Conservation (phyloP, 1,139 yeast genomes). For the Lodderomyces oxycetoniae region DNA sequence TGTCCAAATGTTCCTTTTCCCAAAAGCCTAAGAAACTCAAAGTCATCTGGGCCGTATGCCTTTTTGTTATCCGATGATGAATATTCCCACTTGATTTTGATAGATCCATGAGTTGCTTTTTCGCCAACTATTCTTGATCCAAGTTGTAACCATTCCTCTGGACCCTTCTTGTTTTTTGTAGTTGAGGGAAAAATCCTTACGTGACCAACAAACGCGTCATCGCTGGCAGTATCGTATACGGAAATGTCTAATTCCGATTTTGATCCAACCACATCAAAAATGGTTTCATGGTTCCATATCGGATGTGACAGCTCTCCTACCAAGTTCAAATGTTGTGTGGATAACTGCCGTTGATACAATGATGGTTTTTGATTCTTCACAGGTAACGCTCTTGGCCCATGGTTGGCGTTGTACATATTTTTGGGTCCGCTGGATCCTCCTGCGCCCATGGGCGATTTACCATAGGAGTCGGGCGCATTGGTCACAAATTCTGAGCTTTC, state of each 20-base stretch:
- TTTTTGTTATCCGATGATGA: slow-evolving; percentile 62
- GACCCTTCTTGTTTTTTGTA: slow-evolving; percentile 28
- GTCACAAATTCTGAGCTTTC: slow-evolving; percentile 90
- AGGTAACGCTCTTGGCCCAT: slow-evolving; percentile 17
- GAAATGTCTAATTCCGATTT: slow-evolving; percentile 81
- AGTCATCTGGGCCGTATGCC: slow-evolving; percentile 89
- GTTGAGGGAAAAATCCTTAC: slow-evolving; percentile 69
- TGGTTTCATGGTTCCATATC: slow-evolving; percentile 86
- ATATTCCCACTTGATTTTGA: slow-evolving; percentile 71
- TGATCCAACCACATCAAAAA: slow-evolving; percentile 84
- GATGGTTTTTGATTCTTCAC: slow-evolving; percentile 34
- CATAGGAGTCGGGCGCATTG: slow-evolving; percentile 67
- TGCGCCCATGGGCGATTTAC: slow-evolving; percentile 40
- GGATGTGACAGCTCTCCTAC: slow-evolving; percentile 49
- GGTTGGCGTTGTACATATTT: slow-evolving; percentile 14
- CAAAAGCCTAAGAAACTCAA: slow-evolving; percentile 79
- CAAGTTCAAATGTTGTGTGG: slow-evolving; percentile 53
- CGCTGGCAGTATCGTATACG: slow-evolving; percentile 76
- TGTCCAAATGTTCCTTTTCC: slow-evolving; percentile 98
- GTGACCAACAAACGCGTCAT: slow-evolving; percentile 84
- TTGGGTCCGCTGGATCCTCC: slow-evolving; percentile 7
- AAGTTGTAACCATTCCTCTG: slow-evolving; percentile 67
- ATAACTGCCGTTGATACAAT: slow-evolving; percentile 59
- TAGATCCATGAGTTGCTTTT: slow-evolving; percentile 62
- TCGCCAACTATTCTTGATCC: slow-evolving; percentile 75